phyloP scores from a whole-genome alignment of 495 filamentous ascomycete species.

The Sordaria brevicollis region DNA sequence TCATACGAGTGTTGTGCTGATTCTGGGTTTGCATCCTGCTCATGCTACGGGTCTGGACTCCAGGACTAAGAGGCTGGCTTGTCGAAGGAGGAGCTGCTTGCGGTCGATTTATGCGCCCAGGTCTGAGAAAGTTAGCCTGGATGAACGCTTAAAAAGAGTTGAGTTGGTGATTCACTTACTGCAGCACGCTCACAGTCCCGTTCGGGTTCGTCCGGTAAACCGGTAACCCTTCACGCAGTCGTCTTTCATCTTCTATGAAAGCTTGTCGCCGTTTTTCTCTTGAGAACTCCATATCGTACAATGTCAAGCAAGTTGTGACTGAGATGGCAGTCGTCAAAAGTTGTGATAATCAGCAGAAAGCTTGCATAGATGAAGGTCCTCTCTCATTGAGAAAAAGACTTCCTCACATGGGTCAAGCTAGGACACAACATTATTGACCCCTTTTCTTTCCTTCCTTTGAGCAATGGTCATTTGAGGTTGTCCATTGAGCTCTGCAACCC shows the following conservation, averaged over 20 bases:
- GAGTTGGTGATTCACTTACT: neutral
- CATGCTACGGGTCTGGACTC: neutral
- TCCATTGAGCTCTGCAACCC: neutral
- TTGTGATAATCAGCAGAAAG: neutral
- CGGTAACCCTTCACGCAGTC: neutral
- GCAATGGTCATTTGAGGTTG: neutral
- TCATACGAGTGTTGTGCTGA: neutral
- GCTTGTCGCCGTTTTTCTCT: neutral
- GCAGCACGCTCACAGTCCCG: neutral
- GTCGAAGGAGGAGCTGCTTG: neutral
- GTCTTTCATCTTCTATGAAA: neutral
- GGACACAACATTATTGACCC: neutral
- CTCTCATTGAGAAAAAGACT: neutral
- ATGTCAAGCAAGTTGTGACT: neutral
- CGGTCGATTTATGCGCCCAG: neutral
- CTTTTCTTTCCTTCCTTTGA: neutral
- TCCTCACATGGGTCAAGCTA: neutral
- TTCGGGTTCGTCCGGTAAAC: neutral
- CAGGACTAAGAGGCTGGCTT: neutral
- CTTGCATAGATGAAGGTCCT: neutral
- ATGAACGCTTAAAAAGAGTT: neutral
- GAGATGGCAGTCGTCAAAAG: neutral
- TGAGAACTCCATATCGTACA: neutral
- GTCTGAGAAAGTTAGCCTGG: neutral
- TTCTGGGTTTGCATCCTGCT: neutral